A percentile compares a stretch with the other conserved stretches of the same genome.
phyloP scores from a whole-genome alignment of 805 yeast species.

The Pichia thaimueangensis region DNA sequence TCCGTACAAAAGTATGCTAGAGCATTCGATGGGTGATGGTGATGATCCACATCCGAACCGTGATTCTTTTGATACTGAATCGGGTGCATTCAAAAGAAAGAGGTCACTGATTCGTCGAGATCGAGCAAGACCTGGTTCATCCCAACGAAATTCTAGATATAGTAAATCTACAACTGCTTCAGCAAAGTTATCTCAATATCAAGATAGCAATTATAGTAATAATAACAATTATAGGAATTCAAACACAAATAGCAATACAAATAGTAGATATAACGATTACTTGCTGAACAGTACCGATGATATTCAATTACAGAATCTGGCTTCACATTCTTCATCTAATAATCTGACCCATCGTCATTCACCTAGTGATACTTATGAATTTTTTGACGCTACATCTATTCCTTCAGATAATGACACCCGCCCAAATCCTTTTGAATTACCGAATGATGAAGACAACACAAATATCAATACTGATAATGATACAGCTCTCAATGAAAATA shows the following conservation, averaged over 20 bases:
- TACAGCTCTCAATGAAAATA: neutral
- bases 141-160: conserved; percentile 7
- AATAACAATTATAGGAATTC: neutral
- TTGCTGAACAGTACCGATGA: neutral
- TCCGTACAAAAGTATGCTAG: conserved; percentile 12
- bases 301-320: conserved; percentile 5
- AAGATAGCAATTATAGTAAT: neutral
- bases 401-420: neutral
- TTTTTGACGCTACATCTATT: neutral
- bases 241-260: neutral
- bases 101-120: conserved; percentile 81
- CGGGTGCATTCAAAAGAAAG: conserved; percentile 39
- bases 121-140: conserved; percentile 39
- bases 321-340: neutral
- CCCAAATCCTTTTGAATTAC: conserved; percentile 5
- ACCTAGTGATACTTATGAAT: neutral
- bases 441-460: neutral
- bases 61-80: conserved; percentile 25
- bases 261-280: neutral
- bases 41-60: neutral
- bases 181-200: conserved; percentile 3
- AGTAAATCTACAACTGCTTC: conserved; percentile 1
- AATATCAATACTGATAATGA: neutral
- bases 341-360: neutral
- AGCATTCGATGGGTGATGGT: neutral